Conservation (phyloP, 1,284 basidiomycete species). For the Melampsora americana region DNA sequence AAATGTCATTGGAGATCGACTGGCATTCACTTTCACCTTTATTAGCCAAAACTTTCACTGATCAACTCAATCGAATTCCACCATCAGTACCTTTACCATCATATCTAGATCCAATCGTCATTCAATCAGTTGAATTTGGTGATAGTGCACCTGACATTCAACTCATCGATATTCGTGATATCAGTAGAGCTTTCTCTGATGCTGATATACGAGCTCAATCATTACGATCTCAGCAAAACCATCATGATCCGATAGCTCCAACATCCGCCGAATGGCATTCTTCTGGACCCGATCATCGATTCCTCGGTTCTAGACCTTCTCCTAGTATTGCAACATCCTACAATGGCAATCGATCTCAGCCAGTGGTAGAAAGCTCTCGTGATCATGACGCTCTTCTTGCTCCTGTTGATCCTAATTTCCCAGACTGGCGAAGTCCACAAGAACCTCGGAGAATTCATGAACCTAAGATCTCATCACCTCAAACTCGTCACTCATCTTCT, state of each 20-base stretch:
- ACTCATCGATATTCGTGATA: slow-evolving; percentile 84
- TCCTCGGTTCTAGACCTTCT: not conserved
- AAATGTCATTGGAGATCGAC: slow-evolving; percentile 61
- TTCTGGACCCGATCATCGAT: not conserved
- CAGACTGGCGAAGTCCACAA: not conserved
- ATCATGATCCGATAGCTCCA: not conserved
- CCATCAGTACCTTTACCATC: slow-evolving; percentile 70
- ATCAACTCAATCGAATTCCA: slow-evolving; percentile 76
- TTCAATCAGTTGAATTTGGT: slow-evolving; percentile 80
- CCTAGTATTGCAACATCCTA: not conserved
- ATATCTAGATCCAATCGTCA: slow-evolving; percentile 84
- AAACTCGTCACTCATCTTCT: not conserved
- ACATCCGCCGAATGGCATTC: not conserved
- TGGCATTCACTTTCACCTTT: slow-evolving; percentile 63
- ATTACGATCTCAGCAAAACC: not conserved
- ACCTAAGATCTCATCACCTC: not conserved
- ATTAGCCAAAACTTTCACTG: slow-evolving; percentile 69
- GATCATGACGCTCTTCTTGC: not conserved
- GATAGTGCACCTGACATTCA: too few relatives aligned
- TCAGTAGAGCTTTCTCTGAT: slow-evolving; percentile 64
- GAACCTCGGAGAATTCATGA: not conserved
- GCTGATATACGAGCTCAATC: not conserved
- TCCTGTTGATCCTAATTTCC: not conserved
- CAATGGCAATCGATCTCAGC: not conserved
- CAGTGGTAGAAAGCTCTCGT: not conserved